phyloP scores from a whole-genome alignment of 768 basidiomycete genomes.

The Amanita exitialis region DNA sequence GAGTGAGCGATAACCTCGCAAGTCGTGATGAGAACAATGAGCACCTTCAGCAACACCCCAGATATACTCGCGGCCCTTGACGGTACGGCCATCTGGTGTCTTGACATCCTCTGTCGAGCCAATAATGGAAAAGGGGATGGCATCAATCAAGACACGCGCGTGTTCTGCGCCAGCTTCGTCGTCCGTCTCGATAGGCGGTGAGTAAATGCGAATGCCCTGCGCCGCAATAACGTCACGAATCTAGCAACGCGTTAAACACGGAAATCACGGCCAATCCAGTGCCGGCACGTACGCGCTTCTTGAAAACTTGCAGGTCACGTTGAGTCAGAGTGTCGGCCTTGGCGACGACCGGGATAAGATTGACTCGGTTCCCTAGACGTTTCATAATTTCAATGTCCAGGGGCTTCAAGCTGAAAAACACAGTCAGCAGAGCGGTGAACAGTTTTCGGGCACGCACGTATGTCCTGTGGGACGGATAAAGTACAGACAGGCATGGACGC shows the following conservation, averaged over 20 bases:
- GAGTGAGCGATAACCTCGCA: neutral
- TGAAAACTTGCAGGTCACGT: constrained; percentile 84
- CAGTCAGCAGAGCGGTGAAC: constrained; percentile 5
- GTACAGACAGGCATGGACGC: constrained; percentile 95
- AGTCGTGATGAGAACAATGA: constrained; percentile 3
- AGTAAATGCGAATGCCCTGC: constrained; percentile 92
- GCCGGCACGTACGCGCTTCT: constrained; percentile 67
- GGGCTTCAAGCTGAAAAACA: constrained; percentile 67
- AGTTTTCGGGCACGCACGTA: constrained; percentile 50
- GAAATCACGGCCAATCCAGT: constrained; percentile 4
- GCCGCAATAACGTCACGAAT: constrained; percentile 84
- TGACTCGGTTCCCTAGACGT: constrained; percentile 94
- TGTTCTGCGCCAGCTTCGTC: constrained; percentile 75
- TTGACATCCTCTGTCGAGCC: constrained; percentile 93
- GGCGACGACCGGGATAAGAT: constrained; percentile 94
- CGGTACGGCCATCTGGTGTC: constrained; percentile 81
- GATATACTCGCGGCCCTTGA: constrained; percentile 96
- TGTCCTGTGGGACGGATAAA: constrained; percentile 96
- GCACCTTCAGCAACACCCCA: constrained; percentile 99
- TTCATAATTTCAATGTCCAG: constrained; percentile 99
- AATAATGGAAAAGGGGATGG: constrained; percentile 98
- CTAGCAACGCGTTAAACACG: constrained; percentile 23
- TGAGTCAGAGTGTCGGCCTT: constrained; percentile 98
- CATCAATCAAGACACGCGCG: constrained; percentile 76
- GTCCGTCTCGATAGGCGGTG: constrained; percentile 85